A percentile compares a stretch with the other conserved stretches of the same genome.
These are phyloP conservation scores for Quercus dentata DNA, from an alignment of 306 rosid genomes.

Conservation along the genomic window DNA sequence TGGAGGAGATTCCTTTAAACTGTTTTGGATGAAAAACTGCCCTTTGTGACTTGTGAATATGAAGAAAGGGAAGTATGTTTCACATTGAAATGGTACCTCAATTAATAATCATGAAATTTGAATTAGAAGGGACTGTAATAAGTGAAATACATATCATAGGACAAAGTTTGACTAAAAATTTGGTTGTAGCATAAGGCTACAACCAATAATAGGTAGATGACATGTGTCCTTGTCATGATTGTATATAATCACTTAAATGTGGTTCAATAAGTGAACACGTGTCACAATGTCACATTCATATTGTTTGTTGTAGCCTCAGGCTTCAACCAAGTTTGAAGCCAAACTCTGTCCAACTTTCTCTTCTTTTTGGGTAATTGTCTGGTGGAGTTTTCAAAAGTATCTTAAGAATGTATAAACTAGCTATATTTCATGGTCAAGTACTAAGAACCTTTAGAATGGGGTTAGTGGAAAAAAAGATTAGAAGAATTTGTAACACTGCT, in stretches of 20 bases:
- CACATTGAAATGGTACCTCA: background rate
- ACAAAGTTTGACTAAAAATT: too few species aligned
- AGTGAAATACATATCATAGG: background rate
- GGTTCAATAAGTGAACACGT: too few species aligned
- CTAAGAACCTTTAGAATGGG: background rate
- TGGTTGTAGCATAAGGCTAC: too few species aligned
- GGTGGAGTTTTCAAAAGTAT: background rate
- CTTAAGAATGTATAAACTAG: background rate
- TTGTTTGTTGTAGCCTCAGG: too few species aligned
- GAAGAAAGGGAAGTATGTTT: background rate
- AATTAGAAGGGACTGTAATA: background rate
- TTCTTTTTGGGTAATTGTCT: background rate
- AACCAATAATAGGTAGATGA: too few species aligned
- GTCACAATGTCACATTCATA: too few species aligned
- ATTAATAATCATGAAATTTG: background rate
- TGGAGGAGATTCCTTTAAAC: too few species aligned
- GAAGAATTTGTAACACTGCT: background rate
- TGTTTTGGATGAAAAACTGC: too few species aligned
- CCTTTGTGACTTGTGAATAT: background rate
- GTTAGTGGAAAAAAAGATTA: background rate
- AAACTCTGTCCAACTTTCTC: too few species aligned
- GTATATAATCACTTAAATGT: too few species aligned
- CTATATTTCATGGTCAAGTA: background rate
- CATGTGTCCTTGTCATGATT: background rate
- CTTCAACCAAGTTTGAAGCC: too few species aligned